Evolutionary conservation across 1,284 basidiomycete species (phyloP).

Genomic region (Volvariella surrecta): DNA sequence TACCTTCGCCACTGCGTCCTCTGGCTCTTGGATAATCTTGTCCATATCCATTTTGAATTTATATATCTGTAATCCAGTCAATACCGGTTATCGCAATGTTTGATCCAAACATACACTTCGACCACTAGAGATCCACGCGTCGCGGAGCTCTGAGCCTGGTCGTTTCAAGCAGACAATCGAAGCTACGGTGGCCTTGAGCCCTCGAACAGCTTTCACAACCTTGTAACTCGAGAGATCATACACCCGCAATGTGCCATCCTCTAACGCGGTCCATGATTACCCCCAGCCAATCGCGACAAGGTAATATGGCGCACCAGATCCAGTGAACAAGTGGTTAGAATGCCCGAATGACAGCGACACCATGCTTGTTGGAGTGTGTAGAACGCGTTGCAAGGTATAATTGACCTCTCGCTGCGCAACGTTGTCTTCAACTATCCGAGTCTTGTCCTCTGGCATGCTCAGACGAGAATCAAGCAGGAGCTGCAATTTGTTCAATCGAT

Average conservation of each 20-base stretch:
- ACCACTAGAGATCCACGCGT: slow-evolving; percentile 58
- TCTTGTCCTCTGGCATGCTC: too few species aligned
- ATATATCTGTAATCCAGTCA: slow-evolving; percentile 19
- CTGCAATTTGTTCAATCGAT: too few species aligned
- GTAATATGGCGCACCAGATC: slow-evolving; percentile 34
- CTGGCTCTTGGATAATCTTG: slow-evolving; percentile 37
- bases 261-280: slow-evolving; percentile 24
- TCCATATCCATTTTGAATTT: slow-evolving; percentile 35
- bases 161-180: slow-evolving; percentile 42
- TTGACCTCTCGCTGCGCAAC: not conserved
- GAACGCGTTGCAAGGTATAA: slow-evolving; percentile 16
- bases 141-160: slow-evolving; percentile 27
- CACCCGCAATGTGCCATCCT: slow-evolving; percentile 62
- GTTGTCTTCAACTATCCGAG: too few species aligned
- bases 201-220: slow-evolving; percentile 56
- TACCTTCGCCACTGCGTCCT: slow-evolving; percentile 37
- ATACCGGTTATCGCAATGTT: not conserved
- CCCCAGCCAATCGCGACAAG: not conserved
- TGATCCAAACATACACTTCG: slow-evolving; percentile 31
- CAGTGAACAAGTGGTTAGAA: slow-evolving; percentile 37
- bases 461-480: too few species aligned
- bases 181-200: slow-evolving; percentile 48
- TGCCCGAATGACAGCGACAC: slow-evolving; percentile 38
- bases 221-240: slow-evolving; percentile 52
- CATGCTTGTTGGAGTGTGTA: slow-evolving; percentile 36